Evolutionary conservation across 1,284 basidiomycete genomes (phyloP).

Genomic region (Austroboletus rostrupii): DNA sequence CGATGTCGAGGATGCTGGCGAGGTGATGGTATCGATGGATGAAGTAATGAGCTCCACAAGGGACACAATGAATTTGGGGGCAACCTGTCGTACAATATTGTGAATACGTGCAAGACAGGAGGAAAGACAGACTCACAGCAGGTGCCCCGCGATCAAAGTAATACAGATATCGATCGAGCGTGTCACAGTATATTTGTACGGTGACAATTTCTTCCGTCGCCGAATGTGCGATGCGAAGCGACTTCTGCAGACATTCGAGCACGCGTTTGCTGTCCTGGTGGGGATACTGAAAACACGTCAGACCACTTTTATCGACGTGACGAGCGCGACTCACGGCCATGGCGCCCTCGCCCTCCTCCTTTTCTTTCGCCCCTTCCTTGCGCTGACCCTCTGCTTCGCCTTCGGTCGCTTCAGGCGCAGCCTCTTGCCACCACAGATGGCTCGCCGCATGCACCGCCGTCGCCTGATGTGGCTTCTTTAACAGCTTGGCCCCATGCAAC

Average conservation of each 20-base stretch:
- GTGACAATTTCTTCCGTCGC: constrained; percentile 93
- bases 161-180: constrained; percentile 89
- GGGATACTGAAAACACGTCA: constrained; percentile 47
- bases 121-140: constrained; percentile 55
- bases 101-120: neutral
- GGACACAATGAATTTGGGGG: constrained; percentile 91
- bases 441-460: constrained; percentile 91
- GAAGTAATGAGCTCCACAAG: constrained; percentile 90
- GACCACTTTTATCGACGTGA: neutral
- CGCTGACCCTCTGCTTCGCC: constrained; percentile 33
- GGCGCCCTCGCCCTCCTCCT: constrained; percentile 43
- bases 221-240: constrained; percentile 87
- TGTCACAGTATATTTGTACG: constrained; percentile 90
- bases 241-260: constrained; percentile 91
- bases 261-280: constrained; percentile 94
- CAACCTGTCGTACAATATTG: constrained; percentile 55
- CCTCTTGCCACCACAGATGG: constrained; percentile 95
- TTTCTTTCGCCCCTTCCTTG: constrained; percentile 26
- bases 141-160: constrained; percentile 90
- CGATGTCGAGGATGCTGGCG: constrained; percentile 42
- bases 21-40: constrained; percentile 83
- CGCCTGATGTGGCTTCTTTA: constrained; percentile 96
- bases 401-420: constrained; percentile 39
- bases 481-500: constrained; percentile 85
- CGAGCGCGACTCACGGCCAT: constrained; percentile 58